Evolutionary conservation across 2,329 filamentous ascomycete species (phyloP), one percentile per base, ranked within the genome.

Genomic region (Alternaria triticina): DNA sequence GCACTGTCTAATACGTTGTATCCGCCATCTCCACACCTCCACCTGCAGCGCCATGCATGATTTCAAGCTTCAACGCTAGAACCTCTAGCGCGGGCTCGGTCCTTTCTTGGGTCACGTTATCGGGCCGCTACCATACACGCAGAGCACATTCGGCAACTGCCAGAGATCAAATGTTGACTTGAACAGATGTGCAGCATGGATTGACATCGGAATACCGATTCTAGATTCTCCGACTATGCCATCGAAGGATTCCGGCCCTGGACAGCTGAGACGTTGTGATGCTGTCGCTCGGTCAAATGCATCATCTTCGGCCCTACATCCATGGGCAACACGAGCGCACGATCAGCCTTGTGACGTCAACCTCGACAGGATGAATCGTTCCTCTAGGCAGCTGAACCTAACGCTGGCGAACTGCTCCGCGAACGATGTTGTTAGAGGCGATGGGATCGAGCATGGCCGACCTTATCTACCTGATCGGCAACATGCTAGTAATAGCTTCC

Each of bases 271-370:
- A 55, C 46, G 30, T 20, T 17, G 36, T 61, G 52, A 40, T 57
- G 45, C 12, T 50, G 55, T 49, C 20, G 12, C 12, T 54, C 47
- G 54, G 59, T 59, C 28, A 12, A 36, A 52, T 47, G 23, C 17
- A 33, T 27, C 23, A 50, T n/a, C 47, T 54, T 62, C 59, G 59
- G 59, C 59, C 59, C 59, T 62, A 52, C 28, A 62, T 52, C 59
- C 59, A 61, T 62, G 59, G 36, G 28, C 40, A 40, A 51, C 40
- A 62, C 59, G 15, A 62, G 56, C 27, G 28, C 40, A 20, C 43
- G 46, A 57, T 49, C 40, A 50, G 59, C 54, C 27, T 40, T 54
- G 54, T 62, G 59, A 59, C 59, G 59, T 62, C 54, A 62, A 27
- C 22, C 12, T 43, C 54, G 28, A 52, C 10, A 27, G 15, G 20